Base-by-base conservation (phyloP, 2,329 filamentous ascomycete species). In the Phaeomoniella chlamydospora region DNA sequence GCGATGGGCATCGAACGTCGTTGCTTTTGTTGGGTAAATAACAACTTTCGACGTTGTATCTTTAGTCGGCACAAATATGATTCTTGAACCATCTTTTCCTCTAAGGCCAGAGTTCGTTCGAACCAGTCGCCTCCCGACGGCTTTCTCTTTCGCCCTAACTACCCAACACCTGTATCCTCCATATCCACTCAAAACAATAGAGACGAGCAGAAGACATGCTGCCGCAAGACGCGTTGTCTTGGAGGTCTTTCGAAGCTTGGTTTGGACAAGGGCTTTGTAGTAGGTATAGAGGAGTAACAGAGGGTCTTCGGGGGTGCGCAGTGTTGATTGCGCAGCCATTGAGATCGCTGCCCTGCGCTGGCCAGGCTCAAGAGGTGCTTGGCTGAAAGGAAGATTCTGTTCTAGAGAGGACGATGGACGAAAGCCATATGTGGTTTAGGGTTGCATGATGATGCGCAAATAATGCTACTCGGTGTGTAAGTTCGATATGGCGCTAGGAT, bases 1-100 rank as follows among this genome's bases (percentile, higher is more conserved):
- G 18, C 90, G 74, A 60, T 98, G 90, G 4, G 90, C 92, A 66
- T 98, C 88, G 54, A 96, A 98, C 0, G 90, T 98, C 22, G 88
- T 80, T 14, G 77, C 74, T 53, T 94, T 94, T 17, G 87, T 98
- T 4, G 81, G 79, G 52, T 84, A 69, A 43, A 98, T 94, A 39
- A 81, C 80, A 33, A 98, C 88, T 57, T 92, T 93, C 45, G 86
- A 81, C 2, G 86, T 94, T 37, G 77, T 69, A 46, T 86, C 74
- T 56, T 84, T 85, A 58, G 94, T 90, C 2, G 88, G 87, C 17
- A 98, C 90, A 52, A 90, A 96, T 39, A 98, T 90, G 11, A 86
- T 93, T 37, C 90, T 72, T 34, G 85, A 88, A 34, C 90, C 90
- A 65, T 96, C 90, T 61, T 94, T 94, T 49, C 88, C 85, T 58